Evolutionary conservation across 768 basidiomycete genomes (phyloP).

Genomic region (Naematelia aurantialba): DNA sequence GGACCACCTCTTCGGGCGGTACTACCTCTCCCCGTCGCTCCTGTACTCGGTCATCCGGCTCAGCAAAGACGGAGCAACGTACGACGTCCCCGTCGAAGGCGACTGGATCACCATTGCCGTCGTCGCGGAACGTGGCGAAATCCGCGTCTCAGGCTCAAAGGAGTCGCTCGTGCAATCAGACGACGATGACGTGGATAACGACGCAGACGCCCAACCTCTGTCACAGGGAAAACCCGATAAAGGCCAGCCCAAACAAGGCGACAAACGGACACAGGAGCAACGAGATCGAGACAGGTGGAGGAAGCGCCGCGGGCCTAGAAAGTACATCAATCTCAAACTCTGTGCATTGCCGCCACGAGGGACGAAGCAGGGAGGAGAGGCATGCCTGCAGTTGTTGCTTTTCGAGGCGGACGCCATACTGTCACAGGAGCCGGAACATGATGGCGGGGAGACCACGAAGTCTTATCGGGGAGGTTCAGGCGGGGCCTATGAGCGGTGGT

Average conservation of each 20-base stretch:
- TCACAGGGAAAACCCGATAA: neutral
- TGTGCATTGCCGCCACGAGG: constrained; percentile 58
- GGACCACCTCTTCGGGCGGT: constrained; percentile 75
- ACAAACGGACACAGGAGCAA: constrained; percentile 29
- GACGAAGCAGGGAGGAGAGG: constrained; percentile 68
- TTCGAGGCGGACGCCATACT: constrained; percentile 74
- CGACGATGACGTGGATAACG: constrained; percentile 12
- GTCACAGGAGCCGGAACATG: constrained; percentile 54
- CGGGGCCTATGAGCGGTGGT: constrained; percentile 79
- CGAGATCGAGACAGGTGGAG: constrained; percentile 15
- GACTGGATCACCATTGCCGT: constrained; percentile 98
- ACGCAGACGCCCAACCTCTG: constrained; percentile 1
- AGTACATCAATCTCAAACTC: constrained; percentile 74
- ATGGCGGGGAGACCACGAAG: constrained; percentile 58
- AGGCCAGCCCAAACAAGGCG: constrained; percentile 13
- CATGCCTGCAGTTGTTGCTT: constrained; percentile 72
- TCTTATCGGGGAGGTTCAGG: constrained; percentile 82
- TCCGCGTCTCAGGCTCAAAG: constrained; percentile 61
- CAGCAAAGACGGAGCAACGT: constrained; percentile 71
- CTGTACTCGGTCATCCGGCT: constrained; percentile 82
- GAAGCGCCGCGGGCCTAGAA: constrained; percentile 43
- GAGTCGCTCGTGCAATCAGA: constrained; percentile 10
- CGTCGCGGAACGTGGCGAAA: constrained; percentile 80
- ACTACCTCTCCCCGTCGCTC: constrained; percentile 79
- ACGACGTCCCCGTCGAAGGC: constrained; percentile 83